Percentiles rank a stretch among this genome's conserved stretches.
Conservation (phyloP, 1,284 basidiomycete genomes). For the Ceratobasidium sp. region DNA sequence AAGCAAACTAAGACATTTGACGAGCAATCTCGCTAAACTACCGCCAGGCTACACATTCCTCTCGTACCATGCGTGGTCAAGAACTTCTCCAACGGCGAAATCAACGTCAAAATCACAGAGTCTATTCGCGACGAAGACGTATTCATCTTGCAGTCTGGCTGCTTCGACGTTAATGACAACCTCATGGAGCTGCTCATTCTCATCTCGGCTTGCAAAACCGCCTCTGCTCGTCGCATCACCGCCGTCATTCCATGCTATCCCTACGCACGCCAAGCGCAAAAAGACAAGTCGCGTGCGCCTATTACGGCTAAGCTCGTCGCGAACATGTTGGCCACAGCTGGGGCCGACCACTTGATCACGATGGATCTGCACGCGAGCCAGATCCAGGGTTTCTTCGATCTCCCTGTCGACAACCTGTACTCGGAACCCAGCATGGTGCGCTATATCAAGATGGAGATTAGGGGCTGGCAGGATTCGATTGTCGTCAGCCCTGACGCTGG, state of each 20-base stretch:
- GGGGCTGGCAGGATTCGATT: slow-evolving; percentile 88
- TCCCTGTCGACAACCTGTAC: slow-evolving; percentile 97
- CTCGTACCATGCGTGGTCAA: slow-evolving; percentile 92
- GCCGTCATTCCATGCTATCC: slow-evolving; percentile 99
- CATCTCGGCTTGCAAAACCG: slow-evolving; percentile 95
- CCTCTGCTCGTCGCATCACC: slow-evolving; percentile 95
- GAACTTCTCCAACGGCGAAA: slow-evolving; percentile 97
- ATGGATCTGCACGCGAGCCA: slow-evolving; percentile 99
- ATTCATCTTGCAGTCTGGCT: slow-evolving; percentile 92
- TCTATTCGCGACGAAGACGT: slow-evolving; percentile 98
- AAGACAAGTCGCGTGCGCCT: slow-evolving; percentile 95
- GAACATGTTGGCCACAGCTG: slow-evolving; percentile 96
- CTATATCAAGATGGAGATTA: slow-evolving; percentile 90
- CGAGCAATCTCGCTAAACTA: slow-evolving; percentile 49
- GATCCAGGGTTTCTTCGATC: slow-evolving; percentile 99
- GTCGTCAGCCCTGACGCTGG: slow-evolving; percentile 98
- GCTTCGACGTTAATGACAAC: slow-evolving; percentile 82
- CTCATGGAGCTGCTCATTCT: slow-evolving; percentile 93
- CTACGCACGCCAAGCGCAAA: slow-evolving; percentile 97
- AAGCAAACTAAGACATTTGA: slow-evolving; percentile 63
- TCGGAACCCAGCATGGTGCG: slow-evolving; percentile 88
- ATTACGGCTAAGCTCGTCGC: slow-evolving; percentile 99
- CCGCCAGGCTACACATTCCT: slow-evolving; percentile 84
- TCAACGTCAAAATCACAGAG: slow-evolving; percentile 90
- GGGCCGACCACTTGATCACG: slow-evolving; percentile 98